phyloP scores from a whole-genome alignment of 306 rosid species.

The Luffa acutangula region DNA sequence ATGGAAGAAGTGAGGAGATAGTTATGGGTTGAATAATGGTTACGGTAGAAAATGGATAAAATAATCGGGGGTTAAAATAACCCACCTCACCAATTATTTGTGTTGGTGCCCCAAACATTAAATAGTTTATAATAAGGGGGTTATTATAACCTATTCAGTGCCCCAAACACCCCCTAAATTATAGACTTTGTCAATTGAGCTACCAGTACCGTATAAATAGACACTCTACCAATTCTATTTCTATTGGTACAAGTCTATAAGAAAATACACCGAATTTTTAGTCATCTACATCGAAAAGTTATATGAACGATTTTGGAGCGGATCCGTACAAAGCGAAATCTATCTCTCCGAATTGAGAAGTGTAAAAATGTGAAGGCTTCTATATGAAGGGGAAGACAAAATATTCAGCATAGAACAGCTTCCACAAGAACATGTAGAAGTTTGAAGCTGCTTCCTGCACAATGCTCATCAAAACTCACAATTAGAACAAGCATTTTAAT shows the following conservation, averaged over 20 bases:
- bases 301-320: background rate
- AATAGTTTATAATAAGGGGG: too few species aligned
- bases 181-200: background rate
- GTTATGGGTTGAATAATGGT: too few species aligned
- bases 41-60: too few species aligned
- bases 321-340: background rate
- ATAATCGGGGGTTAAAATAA: too few species aligned
- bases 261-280: background rate
- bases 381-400: constrained; percentile 74
- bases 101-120: too few species aligned
- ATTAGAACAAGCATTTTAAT: background rate
- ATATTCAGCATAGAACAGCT: constrained; percentile 82
- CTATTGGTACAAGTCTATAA: background rate
- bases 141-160: too few species aligned
- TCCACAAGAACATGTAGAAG: constrained; percentile 88
- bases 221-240: background rate
- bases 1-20: too few species aligned
- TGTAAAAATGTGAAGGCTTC: background rate
- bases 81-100: too few species aligned
- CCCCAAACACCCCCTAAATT: too few species aligned
- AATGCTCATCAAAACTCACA: background rate
- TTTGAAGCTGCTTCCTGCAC: constrained; percentile 75
- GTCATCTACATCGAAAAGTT: background rate
- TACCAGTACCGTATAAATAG: too few species aligned
- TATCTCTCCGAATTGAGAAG: background rate